Evolutionary conservation across 805 yeast species (phyloP), one percentile per base, ranked within the genome.

Genomic region (Scheffersomyces lignosus): DNA sequence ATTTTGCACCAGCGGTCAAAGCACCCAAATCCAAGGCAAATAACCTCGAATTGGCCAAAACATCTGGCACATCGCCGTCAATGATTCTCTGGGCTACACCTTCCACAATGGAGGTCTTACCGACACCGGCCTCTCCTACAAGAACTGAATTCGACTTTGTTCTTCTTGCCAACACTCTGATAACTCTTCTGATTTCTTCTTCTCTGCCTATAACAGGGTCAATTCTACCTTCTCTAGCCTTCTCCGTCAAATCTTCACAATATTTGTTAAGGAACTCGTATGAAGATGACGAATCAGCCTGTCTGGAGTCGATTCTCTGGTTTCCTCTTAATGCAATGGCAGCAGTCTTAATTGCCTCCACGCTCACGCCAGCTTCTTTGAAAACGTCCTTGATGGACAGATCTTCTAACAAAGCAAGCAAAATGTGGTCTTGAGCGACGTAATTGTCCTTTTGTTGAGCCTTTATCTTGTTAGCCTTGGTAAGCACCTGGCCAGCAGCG

Each of bases 131-230:
- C 56, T 93, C 99, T 74, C 99, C 99, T 54, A 93, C 89, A 42
- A 93, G 69, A 52, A 96, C 93, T 12, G 98, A 96, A 59, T 93
- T 93, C 5, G 97, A 90, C 66, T 93, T 93, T 28, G 96, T 87
- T 68, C 99, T 81, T 70, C 99, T 83, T n/a, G 99, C 90, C 43
- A 93, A 73, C 3, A 93, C 96, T 44, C 98, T 78, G 41, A 93
- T 91, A 22, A 96, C 87, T 48, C 97, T 77, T 67, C 98, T 79
- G 49, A 93, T 93, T 68, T 93, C 99, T 64, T 93, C 99, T 62
- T 93, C 99, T 70, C 99, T 85, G 38, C 99, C 99, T 58, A 93
- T 93, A 29, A 93, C 99, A 3, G 99, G 99, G 64, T 93, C 99
- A 41, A 93, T 80, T 60, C 87, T 88, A 57, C 99, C 99, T 57